Conservation (phyloP, 306 rosid genomes). For the Hippophae rhamnoides region DNA sequence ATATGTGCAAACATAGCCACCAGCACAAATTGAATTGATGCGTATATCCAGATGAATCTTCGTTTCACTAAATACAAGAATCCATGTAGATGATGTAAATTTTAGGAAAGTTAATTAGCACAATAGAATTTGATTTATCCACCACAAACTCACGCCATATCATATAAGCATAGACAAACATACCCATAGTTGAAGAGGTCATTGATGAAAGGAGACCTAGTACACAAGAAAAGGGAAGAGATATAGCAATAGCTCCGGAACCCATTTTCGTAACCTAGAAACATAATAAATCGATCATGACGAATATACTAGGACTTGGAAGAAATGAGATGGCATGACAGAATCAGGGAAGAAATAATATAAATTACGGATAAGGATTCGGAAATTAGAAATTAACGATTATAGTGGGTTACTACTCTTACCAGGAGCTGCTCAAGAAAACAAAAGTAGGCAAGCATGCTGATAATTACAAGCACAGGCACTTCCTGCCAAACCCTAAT, state of each 20-base stretch:
- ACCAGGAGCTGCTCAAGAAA: constrained; percentile 95
- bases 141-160: no score
- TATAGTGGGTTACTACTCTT: constrained; percentile 18
- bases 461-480: constrained; percentile 87
- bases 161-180: background rate
- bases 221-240: constrained; percentile 94
- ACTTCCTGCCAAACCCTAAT: constrained; percentile 94
- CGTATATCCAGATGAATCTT: constrained; percentile 78
- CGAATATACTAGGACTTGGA: background rate
- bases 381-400: background rate
- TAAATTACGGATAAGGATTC: no score
- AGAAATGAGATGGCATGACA: no score
- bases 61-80: constrained; percentile 48
- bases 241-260: constrained; percentile 62
- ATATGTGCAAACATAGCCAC: constrained; percentile 83
- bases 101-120: no score
- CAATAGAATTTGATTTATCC: no score
- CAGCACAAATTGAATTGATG: constrained; percentile 61
- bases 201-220: constrained; percentile 83
- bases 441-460: constrained; percentile 96
- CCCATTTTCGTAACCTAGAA: constrained; percentile 69
- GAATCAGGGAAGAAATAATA: no score
- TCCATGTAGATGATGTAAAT: no score
- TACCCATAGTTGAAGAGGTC: constrained; percentile 96
- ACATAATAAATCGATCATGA: constrained; percentile 18